Conservation (phyloP, 441 rosid species). For the Populus tomentosa region DNA sequence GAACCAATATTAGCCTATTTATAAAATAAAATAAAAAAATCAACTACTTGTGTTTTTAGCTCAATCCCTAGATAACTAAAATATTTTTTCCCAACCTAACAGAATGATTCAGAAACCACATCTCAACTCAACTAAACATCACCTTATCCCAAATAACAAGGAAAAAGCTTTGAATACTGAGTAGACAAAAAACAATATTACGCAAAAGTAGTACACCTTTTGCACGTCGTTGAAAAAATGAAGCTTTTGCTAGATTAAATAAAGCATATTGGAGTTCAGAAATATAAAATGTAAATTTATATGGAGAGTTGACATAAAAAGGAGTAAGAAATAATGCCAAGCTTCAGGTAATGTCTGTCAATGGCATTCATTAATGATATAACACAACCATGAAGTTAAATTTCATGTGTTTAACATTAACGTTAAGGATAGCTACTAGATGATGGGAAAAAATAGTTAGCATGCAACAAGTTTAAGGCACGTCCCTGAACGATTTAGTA, state of each 20-base stretch:
- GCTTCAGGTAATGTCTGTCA: background rate
- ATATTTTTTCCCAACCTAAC: background rate
- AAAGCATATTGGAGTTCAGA: background rate
- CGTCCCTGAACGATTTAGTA: background rate
- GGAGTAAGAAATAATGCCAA: background rate
- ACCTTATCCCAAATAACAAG: background rate
- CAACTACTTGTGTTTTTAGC: background rate
- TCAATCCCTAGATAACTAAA: background rate
- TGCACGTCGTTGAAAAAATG: background rate
- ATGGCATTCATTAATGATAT: background rate
- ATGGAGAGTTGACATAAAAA: background rate
- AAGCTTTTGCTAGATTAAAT: background rate
- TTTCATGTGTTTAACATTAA: background rate
- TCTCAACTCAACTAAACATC: background rate
- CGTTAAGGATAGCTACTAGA: background rate
- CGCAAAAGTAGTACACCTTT: background rate
- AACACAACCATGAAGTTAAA: background rate
- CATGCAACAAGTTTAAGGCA: background rate
- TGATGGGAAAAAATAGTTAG: background rate
- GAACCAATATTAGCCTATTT: conserved; percentile 27
- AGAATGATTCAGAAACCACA: background rate
- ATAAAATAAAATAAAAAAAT: background rate
- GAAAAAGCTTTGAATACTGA: background rate
- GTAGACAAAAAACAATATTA: background rate
- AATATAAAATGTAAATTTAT: background rate